Evolutionary conservation across 2,329 filamentous ascomycete species (phyloP).

Genomic region (Stagonosporopsis tanaceti): DNA sequence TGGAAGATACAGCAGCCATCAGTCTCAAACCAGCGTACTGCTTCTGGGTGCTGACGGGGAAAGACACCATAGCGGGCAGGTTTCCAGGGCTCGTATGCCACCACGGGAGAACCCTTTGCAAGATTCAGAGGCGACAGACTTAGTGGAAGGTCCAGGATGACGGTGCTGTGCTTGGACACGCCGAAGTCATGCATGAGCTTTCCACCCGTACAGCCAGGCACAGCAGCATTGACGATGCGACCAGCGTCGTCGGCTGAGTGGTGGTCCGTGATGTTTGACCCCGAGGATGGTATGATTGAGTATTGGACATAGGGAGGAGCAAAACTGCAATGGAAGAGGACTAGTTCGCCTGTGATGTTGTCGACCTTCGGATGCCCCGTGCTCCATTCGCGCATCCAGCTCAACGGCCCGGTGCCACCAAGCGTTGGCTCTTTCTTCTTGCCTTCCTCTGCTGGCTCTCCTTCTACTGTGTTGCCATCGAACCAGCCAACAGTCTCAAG

Average conservation of each 20-base stretch:
- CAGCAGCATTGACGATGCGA: constrained; percentile 60
- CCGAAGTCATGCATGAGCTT: constrained; percentile 84
- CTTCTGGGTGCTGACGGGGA: constrained; percentile 65
- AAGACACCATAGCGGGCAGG: constrained; percentile 73
- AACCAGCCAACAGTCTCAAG: constrained; percentile 77
- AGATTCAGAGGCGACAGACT: constrained; percentile 70
- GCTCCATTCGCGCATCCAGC: constrained; percentile 75
- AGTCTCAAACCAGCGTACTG: constrained; percentile 72
- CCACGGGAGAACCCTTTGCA: constrained; percentile 62
- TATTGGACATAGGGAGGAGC: constrained; percentile 72
- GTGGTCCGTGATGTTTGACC: constrained; percentile 17
- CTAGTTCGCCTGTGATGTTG: constrained; percentile 68
- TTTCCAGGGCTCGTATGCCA: constrained; percentile 66
- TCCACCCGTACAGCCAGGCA: constrained; percentile 68
- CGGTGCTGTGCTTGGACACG: constrained; percentile 67
- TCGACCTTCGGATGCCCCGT: constrained; percentile 75
- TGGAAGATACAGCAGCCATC: constrained; percentile 75
- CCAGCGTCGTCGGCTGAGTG: neutral
- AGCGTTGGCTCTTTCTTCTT: constrained; percentile 46
- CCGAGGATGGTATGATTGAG: constrained; percentile 60
- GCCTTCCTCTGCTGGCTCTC: constrained; percentile 50
- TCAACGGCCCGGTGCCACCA: constrained; percentile 63
- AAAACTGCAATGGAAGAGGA: constrained; percentile 73
- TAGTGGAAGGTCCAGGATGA: constrained; percentile 75
- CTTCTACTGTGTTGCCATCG: constrained; percentile 65